Conservation (phyloP, 2,329 filamentous ascomycete species). For the Teratosphaeria zuluensis region DNA sequence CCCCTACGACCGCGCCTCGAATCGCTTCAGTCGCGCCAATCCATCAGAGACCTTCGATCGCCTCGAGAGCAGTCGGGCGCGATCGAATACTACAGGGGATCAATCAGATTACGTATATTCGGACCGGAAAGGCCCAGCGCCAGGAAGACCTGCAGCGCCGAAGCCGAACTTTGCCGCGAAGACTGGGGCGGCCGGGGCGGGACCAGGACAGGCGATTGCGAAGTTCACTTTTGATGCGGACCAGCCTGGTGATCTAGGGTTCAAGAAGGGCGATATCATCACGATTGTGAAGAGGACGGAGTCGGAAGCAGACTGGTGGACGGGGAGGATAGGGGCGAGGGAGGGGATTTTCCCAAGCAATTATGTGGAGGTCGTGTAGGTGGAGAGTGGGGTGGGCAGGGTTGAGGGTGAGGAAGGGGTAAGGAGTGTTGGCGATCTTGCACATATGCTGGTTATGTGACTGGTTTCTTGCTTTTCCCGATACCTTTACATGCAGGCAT, state of each 20-base stretch:
- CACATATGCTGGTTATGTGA: not conserved
- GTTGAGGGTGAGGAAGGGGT: not conserved
- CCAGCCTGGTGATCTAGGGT: slow-evolving; percentile 82
- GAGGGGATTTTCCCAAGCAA: slow-evolving; percentile 76
- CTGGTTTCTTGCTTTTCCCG: not conserved
- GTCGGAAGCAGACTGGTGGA: slow-evolving; percentile 96
- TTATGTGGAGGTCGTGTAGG: slow-evolving; percentile 21
- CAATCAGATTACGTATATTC: slow-evolving; percentile 45
- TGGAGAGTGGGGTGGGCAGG: not conserved
- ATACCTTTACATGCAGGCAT: not conserved
- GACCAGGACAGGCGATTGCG: slow-evolving; percentile 73
- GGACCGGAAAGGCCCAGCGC: slow-evolving; percentile 46
- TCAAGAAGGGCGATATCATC: slow-evolving; percentile 96
- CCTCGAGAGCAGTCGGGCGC: slow-evolving; percentile 18
- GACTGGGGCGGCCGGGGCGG: slow-evolving; percentile 27
- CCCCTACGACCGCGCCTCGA: slow-evolving; percentile 51
- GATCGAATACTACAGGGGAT: slow-evolving; percentile 22
- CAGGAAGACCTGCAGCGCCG: slow-evolving; percentile 63
- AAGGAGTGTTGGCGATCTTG: not conserved
- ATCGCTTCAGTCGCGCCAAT: slow-evolving; percentile 41
- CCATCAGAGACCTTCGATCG: slow-evolving; percentile 42
- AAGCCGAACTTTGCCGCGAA: slow-evolving; percentile 4
- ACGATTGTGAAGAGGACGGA: slow-evolving; percentile 92
- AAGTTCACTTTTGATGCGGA: slow-evolving; percentile 92
- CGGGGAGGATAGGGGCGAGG: slow-evolving; percentile 71